Base-by-base conservation (phyloP, 2,329 filamentous ascomycete species). In the Parafenestella ontariensis region DNA sequence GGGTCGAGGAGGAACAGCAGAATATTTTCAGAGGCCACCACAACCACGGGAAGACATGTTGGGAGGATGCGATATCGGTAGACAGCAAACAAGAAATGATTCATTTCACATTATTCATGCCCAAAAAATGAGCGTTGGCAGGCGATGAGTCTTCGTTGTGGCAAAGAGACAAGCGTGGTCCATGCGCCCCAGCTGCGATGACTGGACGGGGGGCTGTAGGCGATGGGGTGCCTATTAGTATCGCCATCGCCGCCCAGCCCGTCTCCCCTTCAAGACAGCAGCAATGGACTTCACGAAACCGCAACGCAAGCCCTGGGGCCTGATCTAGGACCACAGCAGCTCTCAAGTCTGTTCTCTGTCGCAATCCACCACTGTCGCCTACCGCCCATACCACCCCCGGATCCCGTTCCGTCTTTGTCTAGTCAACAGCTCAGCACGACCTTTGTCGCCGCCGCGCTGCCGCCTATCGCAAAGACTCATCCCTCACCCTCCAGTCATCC, bases 201-300 rank as follows among this genome's bases (percentile, higher is more conserved):
- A 66, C 64, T 68, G 57, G 65, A 50, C 57, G 46, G 55, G 63
- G 62, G 51, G 54, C 56, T 57, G 59, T 60, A 56, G 59, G 46
- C 46, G 49, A 55, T 50, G 59, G 63, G 52, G 46, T 65, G 61
- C 62, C 65, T 68, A 67, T 67, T 67, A 67, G 61, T 57, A 64
- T 68, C 60, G 60, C 65, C 55, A 61, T 59, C 37, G 56, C 62
- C 64, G 62, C 64, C 63, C 61, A 66, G 63, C 61, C 61, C 56
- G 56, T 49, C 62, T 53, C 59, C 57, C 59, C 55, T 61, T 61
- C 64, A 66, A 64, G 58, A 66, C 61, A 69, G 65, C 58, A 73
- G 62, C 61, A 62, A 73, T 73, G 71, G 62, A 69, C 62, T 65
- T 67, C 61, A 69, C 68, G 56, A 73, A 67, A 63, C 60, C 69